Evolutionary conservation across 495 filamentous ascomycete genomes (phyloP).

Genomic region (Xanthoparmelia taractica): DNA sequence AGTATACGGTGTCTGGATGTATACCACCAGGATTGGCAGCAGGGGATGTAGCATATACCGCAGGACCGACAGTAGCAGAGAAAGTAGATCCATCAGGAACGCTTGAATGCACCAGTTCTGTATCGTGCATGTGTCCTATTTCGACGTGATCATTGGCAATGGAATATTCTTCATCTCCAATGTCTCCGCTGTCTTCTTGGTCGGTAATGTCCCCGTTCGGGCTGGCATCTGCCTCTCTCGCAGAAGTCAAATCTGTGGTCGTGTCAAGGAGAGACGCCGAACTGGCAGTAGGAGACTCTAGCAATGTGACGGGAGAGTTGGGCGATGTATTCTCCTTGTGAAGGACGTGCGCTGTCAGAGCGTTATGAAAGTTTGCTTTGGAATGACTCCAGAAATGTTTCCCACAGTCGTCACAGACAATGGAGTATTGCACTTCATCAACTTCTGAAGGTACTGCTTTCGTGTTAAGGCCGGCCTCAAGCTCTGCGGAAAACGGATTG

Average conservation of each 20-base stretch:
- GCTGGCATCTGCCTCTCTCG: not conserved
- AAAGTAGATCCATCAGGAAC: not conserved
- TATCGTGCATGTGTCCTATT: not conserved
- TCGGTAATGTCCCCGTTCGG: not conserved
- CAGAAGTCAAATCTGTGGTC: not conserved
- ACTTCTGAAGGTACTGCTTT: slow-evolving; percentile 32
- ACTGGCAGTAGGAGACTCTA: not conserved
- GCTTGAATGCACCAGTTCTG: not conserved
- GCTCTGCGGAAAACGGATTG: not conserved
- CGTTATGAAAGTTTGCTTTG: slow-evolving; percentile 37
- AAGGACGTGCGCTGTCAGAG: not conserved
- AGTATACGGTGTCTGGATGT: not conserved
- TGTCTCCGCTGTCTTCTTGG: not conserved
- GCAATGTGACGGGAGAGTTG: not conserved
- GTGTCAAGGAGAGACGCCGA: not conserved
- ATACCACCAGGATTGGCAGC: not conserved
- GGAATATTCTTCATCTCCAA: not conserved
- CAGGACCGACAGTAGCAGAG: not conserved
- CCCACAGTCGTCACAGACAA: slow-evolving; percentile 54
- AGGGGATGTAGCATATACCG: not conserved
- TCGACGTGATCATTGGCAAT: not conserved
- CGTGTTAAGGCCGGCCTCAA: not conserved
- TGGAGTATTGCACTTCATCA: slow-evolving; percentile 37
- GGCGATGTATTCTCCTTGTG: not conserved
- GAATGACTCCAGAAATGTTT: slow-evolving; percentile 64